Base-by-base conservation (phyloP, 768 basidiomycete genomes). In the Ephemerocybe angulata region DNA sequence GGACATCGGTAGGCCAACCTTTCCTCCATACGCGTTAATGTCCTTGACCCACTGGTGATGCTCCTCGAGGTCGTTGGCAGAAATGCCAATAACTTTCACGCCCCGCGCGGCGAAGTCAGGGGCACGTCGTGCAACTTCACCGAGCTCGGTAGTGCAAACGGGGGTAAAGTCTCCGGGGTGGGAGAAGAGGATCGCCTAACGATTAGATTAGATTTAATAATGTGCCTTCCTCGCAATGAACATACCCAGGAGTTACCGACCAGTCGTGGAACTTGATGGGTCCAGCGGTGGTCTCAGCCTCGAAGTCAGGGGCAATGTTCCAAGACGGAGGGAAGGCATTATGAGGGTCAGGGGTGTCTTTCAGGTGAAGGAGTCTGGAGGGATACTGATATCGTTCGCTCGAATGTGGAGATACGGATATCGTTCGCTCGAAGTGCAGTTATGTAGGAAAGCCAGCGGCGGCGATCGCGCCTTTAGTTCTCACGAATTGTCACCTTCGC, bases 141-240 rank as follows among this genome's bases (percentile, higher is more conserved):
- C 94, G 33, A 98, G 87, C 76, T 98, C 97, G 52, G 97, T 99
- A 46, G 97, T 95, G 81, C 91, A 94, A 50, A 95, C 87, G 47
- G 90, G 89, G n/a, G 89, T 90, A 67, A 93, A 93, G 67, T 93
- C 88, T 41, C 88, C 94, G 1, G 93, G 93, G 71, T 97, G 94
- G 28, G 93, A 96, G 83, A 98, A 98, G 54, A 98, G 79, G 68
- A 93, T 73, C 48, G 80, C 88, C 90, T 91, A 50, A 4, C n/a
- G 24, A 59, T 38, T 52, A 35, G 48, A 49, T 53, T 40, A 56
- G 41, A 29, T 54, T 47, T 33, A 54, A 33, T 31, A 21, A 47
- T 30, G 15, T 33, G 31, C 24, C 50, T 22, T 51, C 28, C 25
- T 40, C 21, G 41, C 29, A 47, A 58, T 27, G 22, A 43, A 17